Evolutionary conservation across 352 stramenopile genomes (phyloP), one percentile per base, ranked within the genome.

Genomic region (Phytophthora idaei): DNA sequence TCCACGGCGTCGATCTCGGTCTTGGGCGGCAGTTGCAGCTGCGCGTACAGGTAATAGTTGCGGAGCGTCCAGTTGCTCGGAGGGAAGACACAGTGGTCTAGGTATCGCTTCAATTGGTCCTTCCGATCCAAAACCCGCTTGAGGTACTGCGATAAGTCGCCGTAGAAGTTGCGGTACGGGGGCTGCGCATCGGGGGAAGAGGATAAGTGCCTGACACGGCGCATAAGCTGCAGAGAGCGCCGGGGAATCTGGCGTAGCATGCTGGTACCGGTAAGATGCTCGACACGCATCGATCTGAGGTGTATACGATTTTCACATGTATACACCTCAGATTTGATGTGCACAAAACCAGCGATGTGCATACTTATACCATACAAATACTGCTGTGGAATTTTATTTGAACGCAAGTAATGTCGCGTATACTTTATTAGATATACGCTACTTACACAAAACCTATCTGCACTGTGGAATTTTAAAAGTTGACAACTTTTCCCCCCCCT

Each of bases 1-100:
- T 84, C 76, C 1, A 78, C 50, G 9, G 65, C 71, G 64, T 84
- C 76, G 41, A 84, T 67, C 50, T 80, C 54, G 14, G 76, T 81
- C 31, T 69, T 57, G 28, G 44, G 25, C 2, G 76, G 76, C 55
- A 77, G 14, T 55, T 84, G 73, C 48, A 84, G 55, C 44, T 76
- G 66, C 1, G 67, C 56, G 39, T 71, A 81, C 10, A 77, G 47
- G 2, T 73, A 61, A 46, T 71, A 74, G 63, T 73, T 73, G 21
- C 37, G 59, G 8, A 73, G 27, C 10, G 27, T 41, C 46, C 55
- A 58, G 32, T 64, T 64, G 17, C 5, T 32, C 28, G 68, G 69
- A 5, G 50, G 60, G 44, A 76, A 70, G 44, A 73, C 51, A 37
- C 42, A 61, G 50, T 65, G 49, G 5, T 76, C 41, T 11, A 39